Base-by-base conservation (phyloP, 2,329 filamentous ascomycete species). In the Sordariomycetes sp. region DNA sequence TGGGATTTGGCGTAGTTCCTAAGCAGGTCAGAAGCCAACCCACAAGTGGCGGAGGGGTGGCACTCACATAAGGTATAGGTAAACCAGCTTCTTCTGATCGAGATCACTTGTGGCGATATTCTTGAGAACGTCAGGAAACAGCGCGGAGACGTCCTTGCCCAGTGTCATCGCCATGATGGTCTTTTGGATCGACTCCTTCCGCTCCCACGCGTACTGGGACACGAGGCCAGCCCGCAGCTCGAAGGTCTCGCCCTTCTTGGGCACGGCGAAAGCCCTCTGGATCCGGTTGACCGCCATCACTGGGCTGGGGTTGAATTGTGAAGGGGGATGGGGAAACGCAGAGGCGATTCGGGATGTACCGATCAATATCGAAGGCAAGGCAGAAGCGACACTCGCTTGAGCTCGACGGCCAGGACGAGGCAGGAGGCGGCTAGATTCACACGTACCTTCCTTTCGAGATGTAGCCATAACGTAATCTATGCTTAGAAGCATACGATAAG, bases 141-240 rank as follows among this genome's bases (percentile, higher is more conserved):
- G 77, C 58, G 91, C 89, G 57, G 94, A 99, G 60, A 99, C 94
- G 74, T 99, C 94, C 73, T 99, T 99, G 71, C 94, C 94, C 65
- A 99, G 72, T 1, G 94, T 99, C 94, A 99, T 99, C 69, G 94
- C 91, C 91, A 97, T 97, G 75, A 99, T 99, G 62, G 94, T 99
- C 80, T 96, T 97, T 70, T 99, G 94, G 65, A 99, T 99, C 25
- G 94, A 89, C 77, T 99, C 94, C 74, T 99, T 99, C 67, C 90
- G 86, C 81, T 99, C 94, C 75, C 95, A 96, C 60, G 94, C 94
- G 86, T 97, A 99, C 76, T 99, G 94, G 62, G 94, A 99, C 62
- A 95, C 94, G 70, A 99, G 78, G 45, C 94, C 94, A 62, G 92
- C 90, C 70, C 94, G 87, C 73, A 99, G 76, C 78, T 99, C 94